Percentiles rank a stretch among this genome's conserved stretches.
Evolutionary conservation across 768 basidiomycete species (phyloP).

Genomic region (Tricholoma hemisulphureum): DNA sequence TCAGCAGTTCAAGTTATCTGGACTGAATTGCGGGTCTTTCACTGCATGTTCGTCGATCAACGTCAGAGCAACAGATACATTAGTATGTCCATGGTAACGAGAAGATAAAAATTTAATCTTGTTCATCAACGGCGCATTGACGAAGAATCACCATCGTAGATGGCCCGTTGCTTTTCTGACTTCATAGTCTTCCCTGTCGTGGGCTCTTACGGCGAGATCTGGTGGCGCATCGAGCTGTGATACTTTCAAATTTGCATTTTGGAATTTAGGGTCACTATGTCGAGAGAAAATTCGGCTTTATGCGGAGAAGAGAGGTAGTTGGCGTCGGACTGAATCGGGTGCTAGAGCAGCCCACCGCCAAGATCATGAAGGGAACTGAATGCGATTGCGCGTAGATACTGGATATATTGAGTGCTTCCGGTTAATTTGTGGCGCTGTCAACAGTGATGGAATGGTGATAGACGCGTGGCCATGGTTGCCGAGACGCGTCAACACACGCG

Average conservation of each 20-base stretch:
- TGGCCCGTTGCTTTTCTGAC: neutral
- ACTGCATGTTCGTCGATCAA: neutral
- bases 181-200: too few species aligned
- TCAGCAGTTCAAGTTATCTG: too few species aligned
- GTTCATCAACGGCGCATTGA: neutral
- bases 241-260: neutral
- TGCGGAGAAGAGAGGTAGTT: slow-evolving; percentile 8
- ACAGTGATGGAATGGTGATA: slow-evolving; percentile 8
- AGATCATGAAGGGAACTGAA: slow-evolving; percentile 14
- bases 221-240: slow-evolving; percentile 12
- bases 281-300: slow-evolving; percentile 4
- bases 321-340: slow-evolving; percentile 18
- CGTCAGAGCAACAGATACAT: neutral
- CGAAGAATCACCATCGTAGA: too few species aligned
- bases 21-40: neutral
- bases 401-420: slow-evolving; percentile 9
- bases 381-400: slow-evolving; percentile 1
- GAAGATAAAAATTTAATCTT: neutral
- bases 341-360: slow-evolving; percentile 6
- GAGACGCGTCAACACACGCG: slow-evolving; percentile 13
- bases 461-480: slow-evolving; percentile 18
- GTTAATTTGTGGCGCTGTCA: slow-evolving; percentile 29
- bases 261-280: neutral
- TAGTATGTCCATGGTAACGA: neutral
- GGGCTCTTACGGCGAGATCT: neutral